Conservation (phyloP, 495 filamentous ascomycete genomes). For the Penicillium lividum region DNA sequence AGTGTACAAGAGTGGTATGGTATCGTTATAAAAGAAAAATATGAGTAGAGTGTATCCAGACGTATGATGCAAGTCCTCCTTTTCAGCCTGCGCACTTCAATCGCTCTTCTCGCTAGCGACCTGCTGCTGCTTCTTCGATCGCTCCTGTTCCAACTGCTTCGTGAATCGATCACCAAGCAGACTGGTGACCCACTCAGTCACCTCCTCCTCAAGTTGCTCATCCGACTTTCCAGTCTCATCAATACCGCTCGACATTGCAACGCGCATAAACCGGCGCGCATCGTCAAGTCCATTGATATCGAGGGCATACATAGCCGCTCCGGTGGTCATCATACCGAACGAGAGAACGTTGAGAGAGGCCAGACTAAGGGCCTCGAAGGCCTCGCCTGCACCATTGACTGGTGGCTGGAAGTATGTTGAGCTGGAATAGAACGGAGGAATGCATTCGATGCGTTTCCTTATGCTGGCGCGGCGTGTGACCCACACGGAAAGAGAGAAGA, state of each 20-base stretch:
- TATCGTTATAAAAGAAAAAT: constrained; percentile 13
- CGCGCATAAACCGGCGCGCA: constrained; percentile 55
- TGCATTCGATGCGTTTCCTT: constrained; percentile 51
- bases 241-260: constrained; percentile 44
- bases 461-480: constrained; percentile 69
- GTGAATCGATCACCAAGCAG: constrained; percentile 58
- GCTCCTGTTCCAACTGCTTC: constrained; percentile 38
- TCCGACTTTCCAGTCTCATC: constrained; percentile 44
- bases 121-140: constrained; percentile 27
- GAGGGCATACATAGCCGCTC: constrained; percentile 67
- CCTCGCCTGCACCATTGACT: constrained; percentile 61
- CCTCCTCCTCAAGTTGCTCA: constrained; percentile 63
- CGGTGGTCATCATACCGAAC: constrained; percentile 66
- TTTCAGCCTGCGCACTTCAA: neutral
- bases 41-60: constrained; percentile 25
- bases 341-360: constrained; percentile 78
- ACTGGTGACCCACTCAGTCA: constrained; percentile 70
- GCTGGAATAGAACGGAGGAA: constrained; percentile 67
- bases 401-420: constrained; percentile 46
- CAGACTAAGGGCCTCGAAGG: constrained; percentile 76
- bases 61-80: neutral
- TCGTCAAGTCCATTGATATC: constrained; percentile 73
- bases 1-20: constrained; percentile 24
- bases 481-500: constrained; percentile 65
- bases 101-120: constrained; percentile 13